These are phyloP conservation scores for Russula foetens DNA, from an alignment of 768 basidiomycete species.

Conservation along the genomic window DNA sequence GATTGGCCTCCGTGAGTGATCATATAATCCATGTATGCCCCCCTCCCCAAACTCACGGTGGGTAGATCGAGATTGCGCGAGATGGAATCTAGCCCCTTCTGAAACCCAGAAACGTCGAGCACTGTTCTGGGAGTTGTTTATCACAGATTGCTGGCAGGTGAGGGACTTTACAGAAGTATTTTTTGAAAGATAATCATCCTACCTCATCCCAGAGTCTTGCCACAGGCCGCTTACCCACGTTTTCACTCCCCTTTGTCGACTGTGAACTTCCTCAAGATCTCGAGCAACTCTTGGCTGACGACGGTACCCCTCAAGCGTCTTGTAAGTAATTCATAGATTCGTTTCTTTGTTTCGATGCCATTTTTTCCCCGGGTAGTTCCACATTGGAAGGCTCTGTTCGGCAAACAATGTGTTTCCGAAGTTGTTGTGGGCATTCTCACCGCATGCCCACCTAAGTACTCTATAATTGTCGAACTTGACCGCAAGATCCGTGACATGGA, in stretches of 20 bases:
- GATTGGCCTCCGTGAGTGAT: conserved; percentile 56
- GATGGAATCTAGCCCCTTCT: conserved; percentile 51
- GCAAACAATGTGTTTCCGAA: conserved; percentile 55
- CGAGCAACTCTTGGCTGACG: conserved; percentile 48
- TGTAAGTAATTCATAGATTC: conserved; percentile 36
- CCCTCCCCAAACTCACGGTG: neutral
- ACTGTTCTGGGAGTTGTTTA: conserved; percentile 67
- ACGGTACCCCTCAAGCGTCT: conserved; percentile 48
- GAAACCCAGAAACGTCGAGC: conserved; percentile 67
- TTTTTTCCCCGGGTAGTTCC: conserved; percentile 42
- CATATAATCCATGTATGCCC: neutral
- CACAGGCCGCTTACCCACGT: conserved; percentile 60
- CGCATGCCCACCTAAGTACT: conserved; percentile 54
- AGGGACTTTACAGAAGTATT: neutral
- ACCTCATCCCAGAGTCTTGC: conserved; percentile 45
- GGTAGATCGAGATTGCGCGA: conserved; percentile 62
- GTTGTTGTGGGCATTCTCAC: conserved; percentile 62
- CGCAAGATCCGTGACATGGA: conserved; percentile 53
- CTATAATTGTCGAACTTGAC: conserved; percentile 54
- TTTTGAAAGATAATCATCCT: neutral
- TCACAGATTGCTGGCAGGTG: conserved; percentile 71
- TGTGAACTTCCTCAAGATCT: conserved; percentile 59
- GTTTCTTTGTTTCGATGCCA: neutral
- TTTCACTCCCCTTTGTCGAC: conserved; percentile 64
- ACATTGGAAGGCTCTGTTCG: conserved; percentile 64